Base-by-base conservation (phyloP, 345 rosid genomes). In the Litchi chinensis region DNA sequence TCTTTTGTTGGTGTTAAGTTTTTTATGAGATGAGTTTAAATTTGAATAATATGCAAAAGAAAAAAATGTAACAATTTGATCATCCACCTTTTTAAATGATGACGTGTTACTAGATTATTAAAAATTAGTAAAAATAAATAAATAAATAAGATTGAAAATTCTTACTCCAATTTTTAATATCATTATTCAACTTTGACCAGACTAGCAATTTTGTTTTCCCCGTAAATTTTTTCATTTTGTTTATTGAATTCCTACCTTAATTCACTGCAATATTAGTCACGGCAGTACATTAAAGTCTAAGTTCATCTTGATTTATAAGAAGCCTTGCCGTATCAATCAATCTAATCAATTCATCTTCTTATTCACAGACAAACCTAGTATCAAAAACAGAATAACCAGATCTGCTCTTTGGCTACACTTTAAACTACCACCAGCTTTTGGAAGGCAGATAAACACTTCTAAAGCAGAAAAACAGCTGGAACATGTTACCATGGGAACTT, bases 221-320 rank as follows among this genome's bases (percentile, higher is more conserved):
- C 41, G 10, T 9, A 13, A 32, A 6, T 8, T 13, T 57, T 9
- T 56, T 39, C 9, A 37, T n/a, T 37, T 73, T 40, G 15, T 73
- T 73, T 41, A 7, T 40, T 43, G 7, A 37, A 28, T 72, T 15
- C 57, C 75, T 18, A 10, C 26, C 64, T 40, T 71, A 6, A 56
- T 56, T 73, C 66, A 57, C 10, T 22, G n/a, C 39, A 44, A 0
- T 24, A 24, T 48, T 12, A 15, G 21, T 24, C 37, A 48, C 48
- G 10, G 40, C 50, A 40, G 50, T 37, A 40, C 40, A 67, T 59
- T 66, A 21, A 59, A 28, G 16, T 54, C 62, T n/a, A 48, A 18
- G 48, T 72, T 70, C 52, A 60, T 72, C 10, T 72, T 32, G 39
- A 37, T 71, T 28, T 19, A 68, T 52, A 68, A 11, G 52, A 68